Percentiles rank a stretch among this genome's conserved stretches.
These are phyloP conservation scores for Protea cynaroides DNA, from an alignment of 164 flowering plant genomes.

Conservation along the genomic window DNA sequence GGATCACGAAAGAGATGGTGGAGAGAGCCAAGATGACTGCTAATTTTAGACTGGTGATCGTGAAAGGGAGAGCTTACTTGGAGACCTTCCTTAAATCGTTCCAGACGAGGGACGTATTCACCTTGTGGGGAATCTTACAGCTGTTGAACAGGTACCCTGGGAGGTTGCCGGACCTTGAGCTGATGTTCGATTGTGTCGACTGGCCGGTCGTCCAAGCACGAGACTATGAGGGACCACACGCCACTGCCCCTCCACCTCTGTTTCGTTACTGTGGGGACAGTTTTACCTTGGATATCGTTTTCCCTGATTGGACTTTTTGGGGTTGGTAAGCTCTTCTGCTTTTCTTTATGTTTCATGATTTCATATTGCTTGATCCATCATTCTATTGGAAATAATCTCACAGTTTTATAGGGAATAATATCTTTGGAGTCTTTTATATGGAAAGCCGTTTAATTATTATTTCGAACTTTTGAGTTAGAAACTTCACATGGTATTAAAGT, in stretches of 20 bases:
- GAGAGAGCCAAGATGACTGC: slow-evolving; percentile 22
- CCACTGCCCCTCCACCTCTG: slow-evolving; percentile 29
- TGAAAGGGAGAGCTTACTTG: slow-evolving; percentile 32
- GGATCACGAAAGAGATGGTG: slow-evolving; percentile 41
- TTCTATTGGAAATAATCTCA: no score
- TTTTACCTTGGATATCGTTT: slow-evolving; percentile 26
- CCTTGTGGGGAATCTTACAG: slow-evolving; percentile 55
- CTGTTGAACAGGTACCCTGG: slow-evolving; percentile 42
- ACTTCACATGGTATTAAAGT: no score
- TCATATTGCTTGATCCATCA: no score
- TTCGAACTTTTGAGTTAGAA: no score
- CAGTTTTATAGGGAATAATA: no score
- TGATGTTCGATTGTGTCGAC: slow-evolving; percentile 42
- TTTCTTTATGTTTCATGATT: background rate
- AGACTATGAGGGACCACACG: slow-evolving; percentile 11
- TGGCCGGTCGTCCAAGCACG: slow-evolving; percentile 21
- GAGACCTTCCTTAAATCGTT: slow-evolving; percentile 21
- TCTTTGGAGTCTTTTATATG: no score
- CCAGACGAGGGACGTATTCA: slow-evolving; percentile 40
- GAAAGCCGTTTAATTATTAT: no score
- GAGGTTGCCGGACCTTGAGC: slow-evolving; percentile 38
- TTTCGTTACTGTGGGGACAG: slow-evolving; percentile 36
- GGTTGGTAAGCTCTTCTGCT: slow-evolving; percentile 47
- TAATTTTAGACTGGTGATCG: slow-evolving; percentile 28
- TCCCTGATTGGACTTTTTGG: slow-evolving; percentile 75